Percentiles rank a stretch among this genome's conserved stretches.
phyloP scores from a whole-genome alignment of 1,139 yeast genomes.

The Magnusiomyces fungicola region DNA sequence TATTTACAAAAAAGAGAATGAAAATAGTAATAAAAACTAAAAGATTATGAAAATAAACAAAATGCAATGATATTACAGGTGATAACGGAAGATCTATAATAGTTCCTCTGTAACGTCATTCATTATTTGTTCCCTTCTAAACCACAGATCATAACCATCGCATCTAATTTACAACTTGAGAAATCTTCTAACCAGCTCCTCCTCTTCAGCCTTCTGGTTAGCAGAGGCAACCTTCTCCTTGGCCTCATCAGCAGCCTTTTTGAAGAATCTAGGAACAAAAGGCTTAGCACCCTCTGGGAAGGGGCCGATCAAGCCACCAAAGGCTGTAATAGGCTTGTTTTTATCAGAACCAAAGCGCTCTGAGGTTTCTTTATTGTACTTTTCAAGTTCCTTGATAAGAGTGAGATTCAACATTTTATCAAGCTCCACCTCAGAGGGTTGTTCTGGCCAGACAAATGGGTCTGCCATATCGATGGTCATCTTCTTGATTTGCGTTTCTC shows the following conservation, averaged over 20 bases:
- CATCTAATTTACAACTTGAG: constrained; percentile 21
- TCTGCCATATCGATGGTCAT: constrained; percentile 93
- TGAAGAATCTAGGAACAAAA: constrained; percentile 52
- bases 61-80: too few species aligned
- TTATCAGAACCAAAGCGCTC: constrained; percentile 58
- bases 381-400: constrained; percentile 24
- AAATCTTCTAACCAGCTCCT: constrained; percentile 21
- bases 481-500: constrained; percentile 78
- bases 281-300: constrained; percentile 60
- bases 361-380: constrained; percentile 36
- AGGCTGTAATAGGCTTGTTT: constrained; percentile 60
- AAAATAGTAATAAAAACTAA: too few species aligned
- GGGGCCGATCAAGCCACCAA: constrained; percentile 70
- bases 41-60: too few species aligned
- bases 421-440: constrained; percentile 36
- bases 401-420: constrained; percentile 28
- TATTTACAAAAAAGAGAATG: too few species aligned
- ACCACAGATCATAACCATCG: too few species aligned
- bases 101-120: not conserved
- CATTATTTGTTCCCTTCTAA: too few species aligned
- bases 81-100: not conserved
- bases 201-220: constrained; percentile 18
- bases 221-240: constrained; percentile 29
- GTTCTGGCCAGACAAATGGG: constrained; percentile 90
- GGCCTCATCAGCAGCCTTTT: constrained; percentile 38